A percentile compares a stretch with the other conserved stretches of the same genome.
Conservation (phyloP, 2,329 filamentous ascomycete genomes). For the Sclerotinia sclerotiorum region DNA sequence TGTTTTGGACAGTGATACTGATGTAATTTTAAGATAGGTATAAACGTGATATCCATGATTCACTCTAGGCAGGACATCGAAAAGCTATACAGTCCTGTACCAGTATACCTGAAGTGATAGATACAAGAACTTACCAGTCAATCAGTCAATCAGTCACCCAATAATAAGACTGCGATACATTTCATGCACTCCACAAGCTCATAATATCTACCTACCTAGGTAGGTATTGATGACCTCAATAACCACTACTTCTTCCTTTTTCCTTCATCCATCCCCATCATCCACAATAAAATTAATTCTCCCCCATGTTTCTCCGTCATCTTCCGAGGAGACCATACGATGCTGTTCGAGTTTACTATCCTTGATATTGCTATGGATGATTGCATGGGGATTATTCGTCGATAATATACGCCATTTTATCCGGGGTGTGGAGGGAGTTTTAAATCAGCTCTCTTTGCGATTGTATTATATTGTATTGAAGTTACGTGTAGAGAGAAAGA, state of each 20-base stretch:
- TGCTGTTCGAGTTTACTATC: not conserved
- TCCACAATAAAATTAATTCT: not conserved
- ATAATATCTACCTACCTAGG: not conserved
- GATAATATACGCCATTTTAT: not conserved
- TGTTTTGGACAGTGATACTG: not conserved
- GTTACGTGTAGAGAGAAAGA: not conserved
- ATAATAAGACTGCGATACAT: not conserved
- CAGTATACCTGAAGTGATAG: not conserved
- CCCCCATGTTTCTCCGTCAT: not conserved
- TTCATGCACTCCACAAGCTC: not conserved
- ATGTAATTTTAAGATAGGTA: not conserved
- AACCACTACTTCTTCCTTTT: too few relatives aligned
- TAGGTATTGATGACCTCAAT: not conserved
- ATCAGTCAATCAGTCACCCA: too few relatives aligned
- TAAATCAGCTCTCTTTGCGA: not conserved
- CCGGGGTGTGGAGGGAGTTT: too few relatives aligned
- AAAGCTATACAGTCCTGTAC: not conserved
- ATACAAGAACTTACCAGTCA: not conserved
- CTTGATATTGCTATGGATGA: not conserved
- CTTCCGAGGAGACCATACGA: not conserved
- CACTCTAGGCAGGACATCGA: not conserved
- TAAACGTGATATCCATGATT: not conserved
- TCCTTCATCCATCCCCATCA: not conserved
- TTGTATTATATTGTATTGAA: not conserved
- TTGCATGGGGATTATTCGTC: not conserved